Evolutionary conservation across 805 yeast genomes (phyloP).

Genomic region (Myxozyma monticola): DNA sequence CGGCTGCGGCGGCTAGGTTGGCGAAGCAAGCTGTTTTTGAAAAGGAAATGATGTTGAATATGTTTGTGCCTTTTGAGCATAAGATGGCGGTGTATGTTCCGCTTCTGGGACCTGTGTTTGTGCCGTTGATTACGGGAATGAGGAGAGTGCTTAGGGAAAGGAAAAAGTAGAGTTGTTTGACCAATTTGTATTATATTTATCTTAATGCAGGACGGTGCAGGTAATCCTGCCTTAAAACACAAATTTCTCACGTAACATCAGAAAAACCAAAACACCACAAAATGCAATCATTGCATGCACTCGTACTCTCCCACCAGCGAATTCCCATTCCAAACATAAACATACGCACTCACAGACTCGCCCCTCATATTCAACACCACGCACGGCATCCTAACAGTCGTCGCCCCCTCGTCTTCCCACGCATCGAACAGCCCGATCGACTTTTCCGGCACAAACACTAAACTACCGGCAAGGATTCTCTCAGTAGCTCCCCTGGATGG

Average conservation of each 20-base stretch:
- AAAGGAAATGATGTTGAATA: slow-evolving; percentile 92
- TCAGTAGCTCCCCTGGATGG: not conserved
- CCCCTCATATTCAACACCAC: not conserved
- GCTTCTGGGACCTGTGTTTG: slow-evolving; percentile 76
- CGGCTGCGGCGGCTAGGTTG: slow-evolving; percentile 56
- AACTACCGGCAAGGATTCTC: slow-evolving; percentile 2
- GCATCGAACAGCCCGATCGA: slow-evolving; percentile 8
- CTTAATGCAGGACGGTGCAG: not conserved
- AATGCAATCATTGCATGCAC: not conserved
- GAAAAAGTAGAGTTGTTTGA: not conserved
- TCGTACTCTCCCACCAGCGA: slow-evolving; percentile 22
- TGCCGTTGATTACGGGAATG: slow-evolving; percentile 51
- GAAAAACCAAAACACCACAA: not conserved
- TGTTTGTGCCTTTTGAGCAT: slow-evolving; percentile 93
- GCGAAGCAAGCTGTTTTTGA: slow-evolving; percentile 86
- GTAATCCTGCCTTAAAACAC: not conserved
- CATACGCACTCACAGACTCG: not conserved
- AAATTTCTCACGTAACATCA: not conserved
- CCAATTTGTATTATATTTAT: not conserved
- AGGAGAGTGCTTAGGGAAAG: slow-evolving; percentile 35
- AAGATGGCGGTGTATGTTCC: slow-evolving; percentile 93
- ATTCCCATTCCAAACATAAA: slow-evolving; percentile 25
- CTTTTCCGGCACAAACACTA: slow-evolving; percentile 1
- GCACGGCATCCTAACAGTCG: slow-evolving; percentile 13
- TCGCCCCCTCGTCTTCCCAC: slow-evolving; percentile 22